A percentile compares a stretch with the other conserved stretches of the same genome.
phyloP scores from a whole-genome alignment of 1,139 yeast species.

The Waltiozyma sp. region DNA sequence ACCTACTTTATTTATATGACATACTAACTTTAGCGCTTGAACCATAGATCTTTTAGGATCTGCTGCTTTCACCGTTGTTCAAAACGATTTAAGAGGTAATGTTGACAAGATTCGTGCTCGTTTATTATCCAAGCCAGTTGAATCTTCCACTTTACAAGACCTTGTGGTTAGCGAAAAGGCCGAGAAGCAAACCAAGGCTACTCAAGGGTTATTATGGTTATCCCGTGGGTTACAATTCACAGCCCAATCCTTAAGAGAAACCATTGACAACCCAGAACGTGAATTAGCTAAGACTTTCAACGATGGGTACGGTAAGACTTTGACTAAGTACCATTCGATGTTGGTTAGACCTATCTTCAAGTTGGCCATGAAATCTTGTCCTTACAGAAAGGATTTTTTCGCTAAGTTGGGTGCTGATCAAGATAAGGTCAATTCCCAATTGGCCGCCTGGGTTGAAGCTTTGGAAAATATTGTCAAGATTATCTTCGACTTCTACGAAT shows the following conservation, averaged over 20 bases:
- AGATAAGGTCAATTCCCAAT: conserved; percentile 52
- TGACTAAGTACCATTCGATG: conserved; percentile 73
- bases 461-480: conserved; percentile 63
- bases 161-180: conserved; percentile 59
- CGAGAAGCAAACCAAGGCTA: conserved; percentile 63
- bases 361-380: conserved; percentile 93
- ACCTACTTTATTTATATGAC: too few relatives aligned
- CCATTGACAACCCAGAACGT: conserved; percentile 44
- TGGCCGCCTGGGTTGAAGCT: conserved; percentile 65
- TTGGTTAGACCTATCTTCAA: conserved; percentile 79
- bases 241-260: conserved; percentile 77
- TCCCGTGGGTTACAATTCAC: conserved; percentile 82
- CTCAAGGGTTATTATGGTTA: conserved; percentile 88
- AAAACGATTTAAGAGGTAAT: conserved; percentile 83
- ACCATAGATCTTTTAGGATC: conserved; percentile 58
- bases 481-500: conserved; percentile 63
- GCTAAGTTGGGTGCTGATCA: conserved; percentile 66
- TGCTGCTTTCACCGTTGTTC: conserved; percentile 76
- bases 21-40: conserved; percentile 2
- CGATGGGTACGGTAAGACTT: conserved; percentile 69
- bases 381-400: conserved; percentile 80
- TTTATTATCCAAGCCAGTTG: conserved; percentile 53
- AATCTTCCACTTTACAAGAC: conserved; percentile 61
- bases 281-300: conserved; percentile 76
- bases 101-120: conserved; percentile 63